phyloP scores from a whole-genome alignment of 1,139 yeast species.

The Yamadazyma diddensiae region DNA sequence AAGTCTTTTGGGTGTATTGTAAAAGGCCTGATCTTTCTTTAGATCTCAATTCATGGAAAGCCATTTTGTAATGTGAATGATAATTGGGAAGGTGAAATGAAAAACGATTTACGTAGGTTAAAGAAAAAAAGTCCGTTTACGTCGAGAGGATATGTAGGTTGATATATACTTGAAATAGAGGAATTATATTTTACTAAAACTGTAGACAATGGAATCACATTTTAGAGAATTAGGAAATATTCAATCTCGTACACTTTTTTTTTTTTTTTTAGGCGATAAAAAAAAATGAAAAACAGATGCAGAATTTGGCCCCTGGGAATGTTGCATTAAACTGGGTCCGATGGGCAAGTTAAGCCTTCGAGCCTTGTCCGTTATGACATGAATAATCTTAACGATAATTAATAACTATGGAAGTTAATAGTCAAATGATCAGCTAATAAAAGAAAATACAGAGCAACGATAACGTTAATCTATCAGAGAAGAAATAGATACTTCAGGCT shows the following conservation, averaged over 20 bases:
- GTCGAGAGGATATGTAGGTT: background rate
- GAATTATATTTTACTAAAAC: background rate
- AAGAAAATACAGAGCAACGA: background rate
- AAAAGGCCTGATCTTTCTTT: slow-evolving; percentile 1
- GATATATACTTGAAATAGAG: background rate
- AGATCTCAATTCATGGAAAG: background rate
- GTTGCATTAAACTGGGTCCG: too few species aligned
- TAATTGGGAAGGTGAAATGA: too few species aligned
- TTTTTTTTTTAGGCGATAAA: slow-evolving; percentile 1
- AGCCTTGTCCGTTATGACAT: too few species aligned
- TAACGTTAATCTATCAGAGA: background rate
- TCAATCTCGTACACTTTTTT: background rate
- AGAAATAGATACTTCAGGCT: background rate
- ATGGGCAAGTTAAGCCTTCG: too few species aligned
- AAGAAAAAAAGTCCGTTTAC: background rate
- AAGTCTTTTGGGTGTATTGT: slow-evolving; percentile 2
- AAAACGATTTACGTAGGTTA: too few species aligned
- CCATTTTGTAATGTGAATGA: too few species aligned
- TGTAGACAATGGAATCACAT: background rate
- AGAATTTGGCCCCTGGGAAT: too few species aligned
- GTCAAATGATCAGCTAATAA: too few species aligned
- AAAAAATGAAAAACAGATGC: too few species aligned
- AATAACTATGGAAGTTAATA: too few species aligned
- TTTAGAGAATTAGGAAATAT: slow-evolving; percentile 1
- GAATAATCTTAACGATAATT: too few species aligned